Percentiles rank a stretch among this genome's conserved stretches.
These are phyloP conservation scores for Moricandia moricandioides DNA, from an alignment of 345 rosid species.

Conservation along the genomic window DNA sequence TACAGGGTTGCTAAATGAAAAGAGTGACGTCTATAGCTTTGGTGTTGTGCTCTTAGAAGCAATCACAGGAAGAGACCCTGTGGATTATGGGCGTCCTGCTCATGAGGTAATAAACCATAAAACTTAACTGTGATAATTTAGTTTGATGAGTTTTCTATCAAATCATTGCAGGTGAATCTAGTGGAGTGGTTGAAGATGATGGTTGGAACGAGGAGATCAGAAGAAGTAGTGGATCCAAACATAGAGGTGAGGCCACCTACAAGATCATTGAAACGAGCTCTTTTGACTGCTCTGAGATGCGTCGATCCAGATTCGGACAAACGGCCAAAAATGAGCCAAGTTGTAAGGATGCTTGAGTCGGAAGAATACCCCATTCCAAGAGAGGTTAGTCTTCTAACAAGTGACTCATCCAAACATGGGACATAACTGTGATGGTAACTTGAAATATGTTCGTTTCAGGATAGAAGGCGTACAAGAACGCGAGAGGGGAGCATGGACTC, in stretches of 20 bases:
- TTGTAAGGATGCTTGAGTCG: conserved; percentile 95
- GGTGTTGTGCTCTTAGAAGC: conserved; percentile 90
- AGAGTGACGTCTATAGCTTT: conserved; percentile 95
- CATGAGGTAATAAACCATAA: conserved; percentile 56
- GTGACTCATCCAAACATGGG: neutral
- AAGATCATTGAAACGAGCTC: conserved; percentile 77
- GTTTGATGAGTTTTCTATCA: neutral
- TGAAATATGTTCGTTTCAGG: conserved; percentile 43
- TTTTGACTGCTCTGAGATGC: conserved; percentile 87
- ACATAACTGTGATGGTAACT: neutral
- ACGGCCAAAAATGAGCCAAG: conserved; percentile 96
- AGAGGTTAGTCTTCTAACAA: conserved; percentile 52
- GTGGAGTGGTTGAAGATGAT: conserved; percentile 98
- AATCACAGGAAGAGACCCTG: conserved; percentile 93
- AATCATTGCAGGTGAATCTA: conserved; percentile 63
- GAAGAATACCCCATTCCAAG: conserved; percentile 91
- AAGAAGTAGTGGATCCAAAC: conserved; percentile 86
- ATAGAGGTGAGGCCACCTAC: conserved; percentile 81
- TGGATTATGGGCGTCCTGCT: conserved; percentile 85
- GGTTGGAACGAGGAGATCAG: conserved; percentile 85
- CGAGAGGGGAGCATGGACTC: conserved; percentile 73
- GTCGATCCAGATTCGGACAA: conserved; percentile 86
- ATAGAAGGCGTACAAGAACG: conserved; percentile 68
- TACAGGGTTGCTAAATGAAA: conserved; percentile 89
- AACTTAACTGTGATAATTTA: neutral